Conservation (phyloP, 148 eudicot species). For the Gaultheria prostrata region DNA sequence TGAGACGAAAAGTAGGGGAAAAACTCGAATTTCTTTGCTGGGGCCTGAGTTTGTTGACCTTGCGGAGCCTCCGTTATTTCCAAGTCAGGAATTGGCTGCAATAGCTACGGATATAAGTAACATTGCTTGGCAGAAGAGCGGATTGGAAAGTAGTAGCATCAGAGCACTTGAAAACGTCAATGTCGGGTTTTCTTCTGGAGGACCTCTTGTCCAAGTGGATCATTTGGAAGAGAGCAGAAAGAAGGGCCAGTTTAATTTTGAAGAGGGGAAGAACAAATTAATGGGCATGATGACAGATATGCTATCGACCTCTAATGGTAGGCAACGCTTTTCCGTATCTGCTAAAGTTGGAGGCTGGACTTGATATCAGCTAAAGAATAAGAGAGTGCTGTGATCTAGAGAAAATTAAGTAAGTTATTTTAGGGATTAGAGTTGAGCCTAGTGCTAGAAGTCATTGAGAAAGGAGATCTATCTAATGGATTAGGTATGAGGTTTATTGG, state of each 20-base stretch:
- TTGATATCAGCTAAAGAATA: neutral
- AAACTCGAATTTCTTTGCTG: slow-evolving; percentile 33
- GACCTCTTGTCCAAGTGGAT: slow-evolving; percentile 20
- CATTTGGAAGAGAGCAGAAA: slow-evolving; percentile 18
- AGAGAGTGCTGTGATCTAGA: neutral
- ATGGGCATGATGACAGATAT: slow-evolving; percentile 21
- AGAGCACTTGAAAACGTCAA: slow-evolving; percentile 22
- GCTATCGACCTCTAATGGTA: slow-evolving; percentile 15
- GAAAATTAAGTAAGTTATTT: neutral
- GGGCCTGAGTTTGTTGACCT: slow-evolving; percentile 65
- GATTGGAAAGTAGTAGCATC: slow-evolving; percentile 37
- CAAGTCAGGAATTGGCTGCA: slow-evolving; percentile 53
- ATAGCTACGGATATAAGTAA: slow-evolving; percentile 60
- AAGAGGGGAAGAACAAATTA: slow-evolving; percentile 28
- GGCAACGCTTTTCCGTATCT: slow-evolving; percentile 14
- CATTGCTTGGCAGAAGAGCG: slow-evolving; percentile 62
- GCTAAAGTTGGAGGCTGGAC: slow-evolving; percentile 24
- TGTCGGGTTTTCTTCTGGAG: slow-evolving; percentile 17
- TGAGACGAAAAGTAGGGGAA: slow-evolving; percentile 8
- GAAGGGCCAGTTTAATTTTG: slow-evolving; percentile 17
- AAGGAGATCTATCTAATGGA: neutral
- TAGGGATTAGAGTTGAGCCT: neutral
- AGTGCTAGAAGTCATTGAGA: neutral
- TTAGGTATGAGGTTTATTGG: neutral
- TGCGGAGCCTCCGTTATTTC: slow-evolving; percentile 39